phyloP scores from a whole-genome alignment of 345 rosid species.

The Psidium friedrichsthalianum region DNA sequence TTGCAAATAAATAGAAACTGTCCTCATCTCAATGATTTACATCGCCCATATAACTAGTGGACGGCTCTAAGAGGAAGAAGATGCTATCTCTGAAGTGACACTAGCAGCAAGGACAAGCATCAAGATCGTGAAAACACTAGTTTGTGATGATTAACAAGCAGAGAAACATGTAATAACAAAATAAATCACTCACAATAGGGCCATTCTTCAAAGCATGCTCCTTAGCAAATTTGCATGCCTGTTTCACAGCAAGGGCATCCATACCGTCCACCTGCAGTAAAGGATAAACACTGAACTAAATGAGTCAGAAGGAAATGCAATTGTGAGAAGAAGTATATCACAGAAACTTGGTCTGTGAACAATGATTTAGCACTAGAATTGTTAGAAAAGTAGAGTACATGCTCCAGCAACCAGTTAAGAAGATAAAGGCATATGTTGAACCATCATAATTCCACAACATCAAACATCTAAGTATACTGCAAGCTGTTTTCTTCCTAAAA shows the following conservation, averaged over 20 bases:
- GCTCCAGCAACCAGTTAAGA: background rate
- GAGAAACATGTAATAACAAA: background rate
- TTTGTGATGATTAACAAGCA: background rate
- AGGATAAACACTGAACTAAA: background rate
- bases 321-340: background rate
- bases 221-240: conserved; percentile 94
- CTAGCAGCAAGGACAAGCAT: background rate
- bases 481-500: background rate
- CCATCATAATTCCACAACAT: background rate
- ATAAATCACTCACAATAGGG: conserved; percentile 61
- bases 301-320: background rate
- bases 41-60: background rate
- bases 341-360: background rate
- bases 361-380: background rate
- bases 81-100: background rate
- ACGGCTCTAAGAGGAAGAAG: background rate
- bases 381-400: background rate
- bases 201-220: conserved; percentile 86
- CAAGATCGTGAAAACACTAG: background rate
- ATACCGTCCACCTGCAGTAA: conserved; percentile 78
- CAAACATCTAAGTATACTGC: background rate
- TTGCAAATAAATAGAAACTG: background rate
- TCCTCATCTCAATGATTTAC: background rate
- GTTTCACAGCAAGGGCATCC: conserved; percentile 97
- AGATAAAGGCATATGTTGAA: background rate